phyloP scores from a whole-genome alignment of 2,329 filamentous ascomycete genomes.

The Zelopaecilomyces penicillatus region DNA sequence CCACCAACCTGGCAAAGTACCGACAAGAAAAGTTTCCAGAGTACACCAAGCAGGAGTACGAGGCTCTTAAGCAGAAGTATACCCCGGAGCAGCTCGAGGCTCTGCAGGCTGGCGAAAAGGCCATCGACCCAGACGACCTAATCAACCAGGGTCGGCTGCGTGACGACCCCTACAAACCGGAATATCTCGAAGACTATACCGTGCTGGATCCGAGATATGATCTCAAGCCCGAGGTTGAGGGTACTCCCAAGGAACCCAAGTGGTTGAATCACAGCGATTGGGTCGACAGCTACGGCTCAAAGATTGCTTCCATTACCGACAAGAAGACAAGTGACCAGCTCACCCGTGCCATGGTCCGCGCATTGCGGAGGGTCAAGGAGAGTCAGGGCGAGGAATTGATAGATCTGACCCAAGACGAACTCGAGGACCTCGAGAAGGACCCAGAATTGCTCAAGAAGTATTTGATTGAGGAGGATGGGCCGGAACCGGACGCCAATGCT shows the following conservation, averaged over 20 bases:
- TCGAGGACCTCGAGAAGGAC: constrained; percentile 30
- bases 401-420: constrained; percentile 43
- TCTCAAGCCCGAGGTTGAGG: constrained; percentile 45
- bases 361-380: constrained; percentile 34
- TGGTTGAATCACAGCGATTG: constrained; percentile 56
- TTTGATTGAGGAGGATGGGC: constrained; percentile 22
- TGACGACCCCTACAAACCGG: constrained; percentile 61
- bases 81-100: constrained; percentile 73
- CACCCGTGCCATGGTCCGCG: constrained; percentile 31
- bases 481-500: constrained; percentile 17
- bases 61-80: constrained; percentile 57
- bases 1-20: constrained; percentile 36
- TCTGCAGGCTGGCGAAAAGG: constrained; percentile 70
- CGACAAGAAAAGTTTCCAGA: constrained; percentile 45
- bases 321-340: constrained; percentile 36
- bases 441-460: constrained; percentile 31
- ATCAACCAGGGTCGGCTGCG: constrained; percentile 63
- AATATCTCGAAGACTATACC: constrained; percentile 78
- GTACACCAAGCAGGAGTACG: constrained; percentile 60
- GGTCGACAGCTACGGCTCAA: constrained; percentile 45
- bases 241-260: constrained; percentile 42
- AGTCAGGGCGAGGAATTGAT: constrained; percentile 34
- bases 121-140: constrained; percentile 67
- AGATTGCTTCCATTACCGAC: constrained; percentile 34
- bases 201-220: constrained; percentile 71